These are phyloP conservation scores for Cryphonectria japonica DNA, from an alignment of 2,329 filamentous ascomycete species.

Conservation along the genomic window DNA sequence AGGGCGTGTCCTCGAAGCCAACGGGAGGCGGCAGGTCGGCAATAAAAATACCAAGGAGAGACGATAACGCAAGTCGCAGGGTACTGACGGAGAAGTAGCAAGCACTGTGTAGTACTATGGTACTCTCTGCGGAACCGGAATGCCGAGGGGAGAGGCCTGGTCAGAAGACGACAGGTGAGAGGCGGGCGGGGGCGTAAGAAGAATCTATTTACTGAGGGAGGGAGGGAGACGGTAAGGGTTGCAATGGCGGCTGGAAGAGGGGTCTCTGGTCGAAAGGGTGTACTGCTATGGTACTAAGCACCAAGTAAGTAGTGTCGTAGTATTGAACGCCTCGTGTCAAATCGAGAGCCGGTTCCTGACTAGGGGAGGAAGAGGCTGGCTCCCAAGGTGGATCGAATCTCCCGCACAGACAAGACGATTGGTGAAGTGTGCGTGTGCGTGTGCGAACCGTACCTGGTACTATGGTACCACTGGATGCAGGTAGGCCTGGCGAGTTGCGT, in stretches of 20 bases:
- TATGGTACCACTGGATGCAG: neutral
- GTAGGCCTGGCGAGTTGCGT: neutral
- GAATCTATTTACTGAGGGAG: neutral
- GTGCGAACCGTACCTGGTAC: neutral
- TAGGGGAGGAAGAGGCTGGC: neutral
- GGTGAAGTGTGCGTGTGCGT: neutral
- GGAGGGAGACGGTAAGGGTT: neutral
- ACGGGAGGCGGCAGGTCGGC: neutral
- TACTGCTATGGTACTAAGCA: neutral
- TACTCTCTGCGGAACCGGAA: neutral
- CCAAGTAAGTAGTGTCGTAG: neutral
- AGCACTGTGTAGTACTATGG: neutral
- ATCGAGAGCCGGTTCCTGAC: slow-evolving; percentile 1
- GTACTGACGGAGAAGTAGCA: neutral
- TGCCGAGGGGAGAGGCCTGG: neutral
- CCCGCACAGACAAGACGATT: neutral
- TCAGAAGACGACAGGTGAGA: slow-evolving; percentile 1
- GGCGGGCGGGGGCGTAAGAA: slow-evolving; percentile 4
- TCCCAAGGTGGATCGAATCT: neutral
- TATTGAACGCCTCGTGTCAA: neutral
- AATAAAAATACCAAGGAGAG: neutral
- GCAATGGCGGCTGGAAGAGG: neutral
- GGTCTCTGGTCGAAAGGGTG: neutral
- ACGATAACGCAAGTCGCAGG: neutral
- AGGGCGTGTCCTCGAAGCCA: neutral